These are phyloP conservation scores for Ganoderma lingzhi DNA, from an alignment of 1,284 basidiomycete species.

Conservation along the genomic window DNA sequence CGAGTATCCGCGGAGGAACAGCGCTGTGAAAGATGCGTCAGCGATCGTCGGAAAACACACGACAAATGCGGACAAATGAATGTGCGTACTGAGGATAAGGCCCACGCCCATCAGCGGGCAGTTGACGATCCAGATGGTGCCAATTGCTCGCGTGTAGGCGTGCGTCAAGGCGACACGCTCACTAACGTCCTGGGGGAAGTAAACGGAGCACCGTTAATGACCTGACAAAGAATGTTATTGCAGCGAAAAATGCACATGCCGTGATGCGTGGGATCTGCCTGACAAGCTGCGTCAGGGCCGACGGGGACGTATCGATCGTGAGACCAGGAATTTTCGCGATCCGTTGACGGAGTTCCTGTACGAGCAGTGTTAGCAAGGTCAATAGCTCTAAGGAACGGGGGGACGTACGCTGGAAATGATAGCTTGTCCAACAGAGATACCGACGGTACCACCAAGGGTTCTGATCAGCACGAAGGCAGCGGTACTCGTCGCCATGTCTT, in stretches of 20 bases:
- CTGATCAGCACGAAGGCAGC: slow-evolving; percentile 76
- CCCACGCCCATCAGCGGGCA: slow-evolving; percentile 67
- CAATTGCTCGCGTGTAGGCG: slow-evolving; percentile 75
- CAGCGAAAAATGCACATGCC: slow-evolving; percentile 45
- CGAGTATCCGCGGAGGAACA: slow-evolving; percentile 71
- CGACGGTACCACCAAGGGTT: slow-evolving; percentile 81
- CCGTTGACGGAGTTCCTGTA: slow-evolving; percentile 58
- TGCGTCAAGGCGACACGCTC: slow-evolving; percentile 63
- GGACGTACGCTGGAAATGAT: slow-evolving; percentile 69
- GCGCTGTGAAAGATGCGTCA: slow-evolving; percentile 34
- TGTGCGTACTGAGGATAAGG: slow-evolving; percentile 59
- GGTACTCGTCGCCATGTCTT: slow-evolving; percentile 84
- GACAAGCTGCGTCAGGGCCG: slow-evolving; percentile 65
- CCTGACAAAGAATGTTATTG: no score
- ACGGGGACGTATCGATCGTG: slow-evolving; percentile 58
- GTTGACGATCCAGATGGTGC: slow-evolving; percentile 76
- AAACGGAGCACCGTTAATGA: not conserved
- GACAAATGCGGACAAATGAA: not conserved
- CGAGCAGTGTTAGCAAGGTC: slow-evolving; percentile 6
- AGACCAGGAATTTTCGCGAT: slow-evolving; percentile 57
- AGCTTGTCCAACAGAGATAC: slow-evolving; percentile 76
- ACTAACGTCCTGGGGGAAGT: slow-evolving; percentile 51
- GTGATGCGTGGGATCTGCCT: slow-evolving; percentile 59
- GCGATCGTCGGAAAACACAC: not conserved
- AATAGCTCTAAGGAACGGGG: not conserved